phyloP scores from a whole-genome alignment of 495 filamentous ascomycete species.

The Peziza echinospora region DNA sequence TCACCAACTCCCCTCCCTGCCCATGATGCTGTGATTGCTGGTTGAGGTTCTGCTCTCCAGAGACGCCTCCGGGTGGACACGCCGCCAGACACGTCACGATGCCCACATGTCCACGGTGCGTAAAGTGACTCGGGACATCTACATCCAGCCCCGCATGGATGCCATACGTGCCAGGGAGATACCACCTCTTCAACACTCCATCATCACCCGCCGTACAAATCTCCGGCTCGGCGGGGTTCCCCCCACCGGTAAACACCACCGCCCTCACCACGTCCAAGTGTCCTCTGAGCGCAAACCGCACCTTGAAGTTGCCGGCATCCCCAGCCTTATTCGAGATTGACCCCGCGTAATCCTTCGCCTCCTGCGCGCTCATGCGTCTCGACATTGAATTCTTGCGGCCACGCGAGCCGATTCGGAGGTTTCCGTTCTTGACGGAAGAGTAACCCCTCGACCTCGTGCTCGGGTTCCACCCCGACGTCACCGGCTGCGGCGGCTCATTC shows the following conservation, averaged over 20 bases:
- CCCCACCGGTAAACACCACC: constrained; percentile 88
- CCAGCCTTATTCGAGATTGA: constrained; percentile 24
- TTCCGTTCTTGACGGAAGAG: background rate
- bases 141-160: constrained; percentile 42
- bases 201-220: constrained; percentile 94
- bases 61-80: constrained; percentile 58
- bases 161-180: constrained; percentile 48
- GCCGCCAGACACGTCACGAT: constrained; percentile 74
- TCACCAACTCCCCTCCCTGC: too few species aligned
- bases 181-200: constrained; percentile 87
- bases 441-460: constrained; percentile 12
- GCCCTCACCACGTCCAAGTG: constrained; percentile 85
- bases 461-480: background rate
- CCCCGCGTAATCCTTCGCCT: constrained; percentile 23
- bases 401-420: background rate
- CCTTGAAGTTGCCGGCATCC: constrained; percentile 59
- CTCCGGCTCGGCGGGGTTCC: constrained; percentile 82
- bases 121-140: constrained; percentile 81
- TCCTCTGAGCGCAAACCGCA: constrained; percentile 74
- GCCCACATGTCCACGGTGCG: constrained; percentile 77
- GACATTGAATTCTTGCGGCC: constrained; percentile 54
- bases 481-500: background rate
- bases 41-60: too few species aligned
- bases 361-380: constrained; percentile 33
- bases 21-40: constrained; percentile 77